Base-by-base conservation (phyloP, 352 stramenopile species). In the Chrysophaeum taylorii region DNA sequence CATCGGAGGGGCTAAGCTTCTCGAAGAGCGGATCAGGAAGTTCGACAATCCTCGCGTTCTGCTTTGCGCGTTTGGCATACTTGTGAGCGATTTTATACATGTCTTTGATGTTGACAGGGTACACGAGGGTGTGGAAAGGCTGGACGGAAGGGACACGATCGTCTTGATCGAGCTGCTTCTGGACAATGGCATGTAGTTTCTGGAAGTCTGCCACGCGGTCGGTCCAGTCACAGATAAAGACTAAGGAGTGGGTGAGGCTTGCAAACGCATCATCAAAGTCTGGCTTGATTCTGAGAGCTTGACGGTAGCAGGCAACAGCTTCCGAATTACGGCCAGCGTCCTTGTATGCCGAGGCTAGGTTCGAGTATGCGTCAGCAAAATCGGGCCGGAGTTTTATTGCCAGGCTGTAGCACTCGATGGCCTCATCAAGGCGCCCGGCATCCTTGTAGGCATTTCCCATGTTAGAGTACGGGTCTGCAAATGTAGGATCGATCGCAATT, bases 361-460 rank as follows among this genome's bases (percentile, higher is more conserved):
- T 95, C 69, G 91, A 90, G 63, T 95, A 90, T 0, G 87, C 85
- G n/a, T n/a, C n/a, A n/a, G n/a, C n/a, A 60, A 94, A 95, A 37
- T 82, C 71, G 27, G 87, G 87, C 53, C 93, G 92, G n/a, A 96
- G 77, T 12, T 89, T 85, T 57, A 95, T 93, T 12, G 89, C 89
- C 9, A 84, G 92, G 60, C 78, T 88, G 73, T 81, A 81, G 74
- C 75, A 82, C 60, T 75, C 68, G 64, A 81, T 75, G 14, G 89
- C 89, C 48, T 96, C 88, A 7, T 91, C 83, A 0, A 94, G 75
- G 0, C 86, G 84, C 36, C 85, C 82, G 31, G 94, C 70, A 64
- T 96, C 90, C 73, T 95, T 95, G 71, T 94, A 96, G 31, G 93
- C 89, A 73, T 94, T 95, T 69, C 90, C 91, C 81, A 97, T 92